A percentile compares a stretch with the other conserved stretches of the same genome.
phyloP scores from a whole-genome alignment of 169 alveolate genomes.

The Hepatocystis sp. region DNA sequence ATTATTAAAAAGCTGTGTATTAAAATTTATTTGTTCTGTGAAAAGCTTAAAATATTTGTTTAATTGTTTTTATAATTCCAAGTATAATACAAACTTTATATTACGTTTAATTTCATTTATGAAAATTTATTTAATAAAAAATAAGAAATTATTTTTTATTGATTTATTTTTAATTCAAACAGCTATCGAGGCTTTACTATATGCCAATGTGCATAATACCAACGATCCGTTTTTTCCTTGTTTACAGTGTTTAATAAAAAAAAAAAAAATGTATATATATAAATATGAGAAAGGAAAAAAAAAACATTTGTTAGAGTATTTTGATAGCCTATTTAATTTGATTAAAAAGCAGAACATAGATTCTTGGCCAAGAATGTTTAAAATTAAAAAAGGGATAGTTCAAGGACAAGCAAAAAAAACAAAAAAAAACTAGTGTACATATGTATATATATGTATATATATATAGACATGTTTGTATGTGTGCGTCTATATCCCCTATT shows the following conservation, averaged over 20 bases:
- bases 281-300: conserved; percentile 25
- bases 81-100: conserved; percentile 37
- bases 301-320: conserved; percentile 5
- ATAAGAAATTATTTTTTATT: conserved; percentile 51
- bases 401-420: no score
- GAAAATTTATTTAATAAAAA: conserved; percentile 47
- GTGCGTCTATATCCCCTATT: no score
- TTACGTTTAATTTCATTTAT: conserved; percentile 35
- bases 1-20: conserved; percentile 51
- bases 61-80: conserved; percentile 45
- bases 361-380: conserved; percentile 74
- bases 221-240: conserved; percentile 36
- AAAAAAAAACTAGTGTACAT: no score
- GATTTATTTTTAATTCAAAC: conserved; percentile 56
- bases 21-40: conserved; percentile 70
- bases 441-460: no score
- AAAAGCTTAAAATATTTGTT: conserved; percentile 52
- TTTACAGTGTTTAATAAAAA: conserved; percentile 10
- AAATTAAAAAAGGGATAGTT: conserved; percentile 11
- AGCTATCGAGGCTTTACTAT: conserved; percentile 46
- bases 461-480: no score
- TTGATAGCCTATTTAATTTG: conserved; percentile 6
- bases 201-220: conserved; percentile 22
- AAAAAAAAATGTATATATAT: conserved; percentile 21
- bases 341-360: conserved; percentile 20